Evolutionary conservation across 805 yeast genomes (phyloP).

Genomic region (Grigorovia yakushimaensis): DNA sequence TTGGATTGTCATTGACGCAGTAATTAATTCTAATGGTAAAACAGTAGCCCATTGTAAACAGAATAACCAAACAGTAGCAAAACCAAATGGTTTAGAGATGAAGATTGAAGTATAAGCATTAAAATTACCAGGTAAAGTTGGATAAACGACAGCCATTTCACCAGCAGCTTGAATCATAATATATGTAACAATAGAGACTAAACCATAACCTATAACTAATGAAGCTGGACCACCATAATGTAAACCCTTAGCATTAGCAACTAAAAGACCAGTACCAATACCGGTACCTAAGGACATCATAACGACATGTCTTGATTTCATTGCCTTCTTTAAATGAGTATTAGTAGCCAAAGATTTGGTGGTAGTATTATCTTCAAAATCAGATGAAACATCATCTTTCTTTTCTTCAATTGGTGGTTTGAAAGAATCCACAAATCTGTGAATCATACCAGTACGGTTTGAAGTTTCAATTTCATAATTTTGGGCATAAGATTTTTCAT

Average conservation of each 20-base stretch:
- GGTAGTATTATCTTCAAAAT: conserved; percentile 5
- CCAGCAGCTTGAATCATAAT: conserved; percentile 45
- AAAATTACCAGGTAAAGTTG: conserved; percentile 33
- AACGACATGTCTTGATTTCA: conserved; percentile 41
- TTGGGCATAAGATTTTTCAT: conserved; percentile 3
- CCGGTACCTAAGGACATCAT: conserved; percentile 80
- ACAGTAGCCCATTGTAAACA: conserved; percentile 55
- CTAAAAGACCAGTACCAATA: conserved; percentile 63
- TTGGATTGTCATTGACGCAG: conserved; percentile 44
- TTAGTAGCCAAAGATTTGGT: conserved; percentile 6
- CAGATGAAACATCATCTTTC: conserved; percentile 1
- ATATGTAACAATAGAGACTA: conserved; percentile 50
- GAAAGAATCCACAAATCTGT: conserved; percentile 17
- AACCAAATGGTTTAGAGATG: conserved; percentile 59
- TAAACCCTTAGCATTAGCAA: conserved; percentile 43
- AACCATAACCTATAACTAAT: conserved; percentile 42
- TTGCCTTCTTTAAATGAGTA: conserved; percentile 10
- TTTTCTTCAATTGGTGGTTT: conserved; percentile 11
- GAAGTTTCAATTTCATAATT: conserved; percentile 1
- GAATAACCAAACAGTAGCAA: conserved; percentile 65
- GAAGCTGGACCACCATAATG: conserved; percentile 37
- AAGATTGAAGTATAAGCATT: conserved; percentile 34
- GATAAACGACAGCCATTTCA: conserved; percentile 34
- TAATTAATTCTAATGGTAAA: conserved; percentile 55
- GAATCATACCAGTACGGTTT: not conserved